phyloP scores from a whole-genome alignment of 352 stramenopile genomes.

The Globisporangium rhizosaccharum region DNA sequence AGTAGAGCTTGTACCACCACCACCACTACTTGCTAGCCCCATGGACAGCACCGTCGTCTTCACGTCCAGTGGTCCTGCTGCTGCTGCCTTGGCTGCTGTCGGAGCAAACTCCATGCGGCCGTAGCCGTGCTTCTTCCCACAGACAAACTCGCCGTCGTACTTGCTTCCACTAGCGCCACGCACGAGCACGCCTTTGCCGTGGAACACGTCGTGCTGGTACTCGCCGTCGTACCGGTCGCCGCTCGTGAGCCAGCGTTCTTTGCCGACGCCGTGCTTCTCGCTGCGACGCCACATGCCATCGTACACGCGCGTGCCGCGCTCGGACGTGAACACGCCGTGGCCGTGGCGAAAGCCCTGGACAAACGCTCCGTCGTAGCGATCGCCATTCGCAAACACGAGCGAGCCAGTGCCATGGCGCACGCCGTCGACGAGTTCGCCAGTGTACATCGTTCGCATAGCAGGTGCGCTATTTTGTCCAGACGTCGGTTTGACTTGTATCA shows the following conservation, averaged over 20 bases:
- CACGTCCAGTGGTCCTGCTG: not conserved
- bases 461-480: no score
- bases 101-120: conserved; percentile 57
- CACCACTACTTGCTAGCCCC: no score
- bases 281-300: conserved; percentile 59
- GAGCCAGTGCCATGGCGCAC: conserved; percentile 47
- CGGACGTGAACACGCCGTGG: conserved; percentile 44
- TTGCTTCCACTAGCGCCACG: conserved; percentile 32
- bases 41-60: conserved; percentile 5
- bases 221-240: conserved; percentile 64
- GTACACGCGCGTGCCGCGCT: conserved; percentile 41
- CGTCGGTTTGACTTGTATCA: not conserved
- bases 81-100: not conserved
- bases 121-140: conserved; percentile 42
- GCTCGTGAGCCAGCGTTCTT: conserved; percentile 43
- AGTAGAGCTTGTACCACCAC: no score
- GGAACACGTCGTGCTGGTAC: conserved; percentile 46
- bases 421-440: conserved; percentile 45
- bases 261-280: conserved; percentile 44
- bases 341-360: conserved; percentile 51
- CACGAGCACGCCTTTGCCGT: conserved; percentile 47
- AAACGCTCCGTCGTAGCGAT: conserved; percentile 67
- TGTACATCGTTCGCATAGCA: conserved; percentile 46
- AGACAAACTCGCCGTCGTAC: conserved; percentile 59
- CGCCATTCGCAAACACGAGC: conserved; percentile 57